Base-by-base conservation (phyloP, 139 green algal species). In the Micractinium conductrix region DNA sequence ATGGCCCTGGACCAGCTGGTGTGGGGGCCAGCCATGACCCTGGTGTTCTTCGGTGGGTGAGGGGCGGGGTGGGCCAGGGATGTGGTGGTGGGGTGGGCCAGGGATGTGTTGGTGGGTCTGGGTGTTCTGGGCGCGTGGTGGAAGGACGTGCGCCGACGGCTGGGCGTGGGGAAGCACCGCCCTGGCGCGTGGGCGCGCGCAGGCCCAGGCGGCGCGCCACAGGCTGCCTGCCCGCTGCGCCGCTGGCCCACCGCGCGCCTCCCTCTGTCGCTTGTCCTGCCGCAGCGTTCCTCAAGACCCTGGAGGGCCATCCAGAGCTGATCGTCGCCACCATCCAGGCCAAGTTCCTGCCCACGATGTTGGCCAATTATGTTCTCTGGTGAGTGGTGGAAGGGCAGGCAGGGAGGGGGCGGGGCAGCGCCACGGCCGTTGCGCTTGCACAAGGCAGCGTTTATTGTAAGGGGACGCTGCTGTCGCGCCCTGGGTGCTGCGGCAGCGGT, bases 321-420 rank as follows among this genome's bases (percentile, higher is more conserved):
- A 91, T 92, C 38, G n/a, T 90, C 58, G 17, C 65, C 43, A 90
- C 88, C 24, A 87, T 93, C 50, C 85, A 90, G 74, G 58, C 78
- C 9, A 94, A 94, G 85, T 78, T 96, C 53, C 67, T 88, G 67
- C 87, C 86, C 8, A 93, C 87, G 8, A 70, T 95, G 45, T 58
- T 93, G 24, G 91, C 92, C 63, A 95, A 95, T 81, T 95, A 95
- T 68, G 79, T 89, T 38, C 81, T 95, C 14, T 95, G 76, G 75
- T 81, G 55, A 53, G 74, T 26, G 19, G 5, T 58, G 48, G 48
- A n/a, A n/a, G 48, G 48, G 48, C 48, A 58, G 48, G n/a, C 48
- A 24, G 48, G 12, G 10, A 58, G 48, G 48, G 48, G 16, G 48
- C 12, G 48, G 48, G 12, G 16, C 48, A 16, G 48, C 48, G 48